Evolutionary conservation across 352 stramenopile genomes (phyloP), one percentile per base, ranked within the genome.

Genomic region (Blastocystis sp.): DNA sequence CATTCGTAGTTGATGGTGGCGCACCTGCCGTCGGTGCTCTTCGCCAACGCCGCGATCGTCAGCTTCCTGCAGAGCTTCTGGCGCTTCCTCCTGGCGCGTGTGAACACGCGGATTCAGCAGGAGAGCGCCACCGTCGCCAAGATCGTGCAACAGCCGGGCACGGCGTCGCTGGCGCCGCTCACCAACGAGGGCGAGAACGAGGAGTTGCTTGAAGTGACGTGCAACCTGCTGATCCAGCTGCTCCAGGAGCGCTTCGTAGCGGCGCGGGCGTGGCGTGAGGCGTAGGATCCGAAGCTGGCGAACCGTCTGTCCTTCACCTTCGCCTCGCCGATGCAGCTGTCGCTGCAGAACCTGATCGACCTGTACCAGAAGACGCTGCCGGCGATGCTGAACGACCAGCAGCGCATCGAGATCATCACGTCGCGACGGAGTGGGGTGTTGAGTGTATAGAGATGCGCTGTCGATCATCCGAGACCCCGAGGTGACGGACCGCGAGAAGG

Each of bases 291-390:
- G 13, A 12, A 21, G 21, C 31, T 69, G n/a, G 41, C 41, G 50
- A 67, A 85, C 45, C 74, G 60, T 24, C 55, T 85, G 4, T n/a
- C 74, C 51, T 85, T 85, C 51, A 29, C 55, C 9, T 85, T 70
- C 45, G 55, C 74, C 19, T 31, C 31, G 16, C 35, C 35, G 19
- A 85, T 29, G 0, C 41, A 63, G 35, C 29, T 85, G 21, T 85
- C 74, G n/a, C 33, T 85, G 19, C 74, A 67, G 51, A 85, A 67
- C 66, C 74, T 85, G 24, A 69, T n/a, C n/a, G 74, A 85, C 35
- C 66, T 69, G 29, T 85, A 67, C 33, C 21, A 85, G 61, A 31
- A 67, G 45, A 26, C 26, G 45, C 45, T 85, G 21, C 74, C 74
- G 9, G 39, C 24, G 26, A 41, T 85, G 21, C 55, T 85, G 33